These are phyloP conservation scores for Fusarium multiceps DNA, from an alignment of 2,329 filamentous ascomycete genomes.

Conservation along the genomic window DNA sequence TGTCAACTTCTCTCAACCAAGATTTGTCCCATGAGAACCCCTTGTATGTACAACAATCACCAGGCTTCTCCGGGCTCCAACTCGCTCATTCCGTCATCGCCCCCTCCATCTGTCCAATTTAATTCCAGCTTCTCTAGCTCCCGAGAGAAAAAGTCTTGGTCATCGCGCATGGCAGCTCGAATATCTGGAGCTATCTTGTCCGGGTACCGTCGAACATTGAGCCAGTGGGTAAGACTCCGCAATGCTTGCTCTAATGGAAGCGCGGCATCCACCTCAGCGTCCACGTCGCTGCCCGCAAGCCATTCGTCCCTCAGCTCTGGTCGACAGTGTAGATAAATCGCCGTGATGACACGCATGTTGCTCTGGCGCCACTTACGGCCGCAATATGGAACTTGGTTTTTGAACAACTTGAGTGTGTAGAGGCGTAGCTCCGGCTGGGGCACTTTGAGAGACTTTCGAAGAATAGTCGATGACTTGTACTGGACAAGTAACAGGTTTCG, in stretches of 20 bases:
- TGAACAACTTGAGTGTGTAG: slow-evolving; percentile 98
- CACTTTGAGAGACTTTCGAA: slow-evolving; percentile 90
- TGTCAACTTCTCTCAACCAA: slow-evolving; percentile 2
- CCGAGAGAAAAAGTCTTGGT: slow-evolving; percentile 82
- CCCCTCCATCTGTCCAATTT: slow-evolving; percentile 58
- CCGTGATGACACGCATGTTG: slow-evolving; percentile 99
- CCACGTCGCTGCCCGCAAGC: slow-evolving; percentile 90
- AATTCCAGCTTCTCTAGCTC: slow-evolving; percentile 79
- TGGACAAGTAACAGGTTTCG: slow-evolving; percentile 92
- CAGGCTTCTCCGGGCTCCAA: slow-evolving; percentile 50
- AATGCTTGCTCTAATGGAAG: slow-evolving; percentile 92
- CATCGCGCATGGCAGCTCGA: slow-evolving; percentile 71
- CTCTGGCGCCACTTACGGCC: slow-evolving; percentile 97
- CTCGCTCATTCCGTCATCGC: slow-evolving; percentile 50
- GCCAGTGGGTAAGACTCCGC: slow-evolving; percentile 91
- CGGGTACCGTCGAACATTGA: slow-evolving; percentile 85
- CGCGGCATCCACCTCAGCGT: slow-evolving; percentile 92
- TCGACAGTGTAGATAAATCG: slow-evolving; percentile 92
- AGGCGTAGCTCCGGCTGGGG: slow-evolving; percentile 88
- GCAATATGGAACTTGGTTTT: slow-evolving; percentile 97
- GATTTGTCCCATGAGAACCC: slow-evolving; percentile 2
- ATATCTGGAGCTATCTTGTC: slow-evolving; percentile 76
- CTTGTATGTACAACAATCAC: slow-evolving; percentile 18
- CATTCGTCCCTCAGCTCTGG: slow-evolving; percentile 95
- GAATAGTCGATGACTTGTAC: slow-evolving; percentile 93